Evolutionary conservation across 2,329 filamentous ascomycete species (phyloP), one percentile per base, ranked within the genome.

Genomic region (Colletotrichum musae): DNA sequence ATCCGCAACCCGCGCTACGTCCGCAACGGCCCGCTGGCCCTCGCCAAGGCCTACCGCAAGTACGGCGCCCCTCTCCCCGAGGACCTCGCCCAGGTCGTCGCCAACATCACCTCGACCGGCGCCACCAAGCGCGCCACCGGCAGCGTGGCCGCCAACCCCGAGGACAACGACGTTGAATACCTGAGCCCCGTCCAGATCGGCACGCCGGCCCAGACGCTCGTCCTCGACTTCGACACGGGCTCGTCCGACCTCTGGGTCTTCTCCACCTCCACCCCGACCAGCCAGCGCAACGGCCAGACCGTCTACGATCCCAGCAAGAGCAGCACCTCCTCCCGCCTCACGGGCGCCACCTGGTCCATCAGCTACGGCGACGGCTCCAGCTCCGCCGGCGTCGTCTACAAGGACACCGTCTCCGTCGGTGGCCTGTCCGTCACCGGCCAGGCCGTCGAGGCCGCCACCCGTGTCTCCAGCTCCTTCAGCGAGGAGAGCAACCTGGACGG

Each of bases 191-290:
- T 84, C 13, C 74, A 79, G 47, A 80, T 84, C n/a, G 83, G 83
- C 15, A 82, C 81, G 6, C 83, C 83, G 9, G 76, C 80, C 4
- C 80, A 85, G 72, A 82, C 78, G 1, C 74, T 85, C 56, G 79
- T 81, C 43, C 73, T 85, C 57, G 79, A 84, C 72, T 82, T 85
- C 54, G 83, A 85, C 66, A 85, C 84, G 1, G 83, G 83, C 1
- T 85, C 82, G 2, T 81, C 82, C 12, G 83, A 86, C 64, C 75
- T 65, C 36, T 81, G 79, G 80, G 77, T 80, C 57, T 81, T 80
- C 71, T 76, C 74, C 73, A 73, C 72, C 63, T 73, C 75, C 56
- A 77, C 76, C 21, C 59, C 73, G 32, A 59, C 64, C 36, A 68
- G 68, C 26, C 58, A 73, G 43, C 58, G 74, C 59, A 68, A 72